A percentile compares a stretch with the other conserved stretches of the same genome.
Conservation (phyloP, 1,139 yeast genomes). For the Blastobotrys ciferrii region DNA sequence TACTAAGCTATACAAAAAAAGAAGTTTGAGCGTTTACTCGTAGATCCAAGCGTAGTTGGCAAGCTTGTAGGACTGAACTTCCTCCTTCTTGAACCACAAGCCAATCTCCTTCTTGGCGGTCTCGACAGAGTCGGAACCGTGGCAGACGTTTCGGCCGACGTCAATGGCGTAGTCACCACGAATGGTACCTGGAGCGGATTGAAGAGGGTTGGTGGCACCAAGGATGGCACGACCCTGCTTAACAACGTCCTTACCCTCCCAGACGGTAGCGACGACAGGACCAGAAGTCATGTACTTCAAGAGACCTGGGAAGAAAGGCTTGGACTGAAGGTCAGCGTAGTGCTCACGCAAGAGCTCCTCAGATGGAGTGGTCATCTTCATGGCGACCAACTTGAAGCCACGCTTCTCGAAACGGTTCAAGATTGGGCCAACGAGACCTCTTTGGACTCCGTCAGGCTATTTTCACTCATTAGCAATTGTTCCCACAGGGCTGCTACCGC, state of each 20-base stretch:
- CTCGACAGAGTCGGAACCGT: constrained; percentile 99
- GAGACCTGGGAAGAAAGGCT: constrained; percentile 95
- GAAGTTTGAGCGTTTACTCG: constrained; percentile 53
- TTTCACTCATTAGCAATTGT: neutral
- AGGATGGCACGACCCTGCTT: constrained; percentile 96
- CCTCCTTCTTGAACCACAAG: constrained; percentile 98
- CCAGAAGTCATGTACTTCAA: constrained; percentile 97
- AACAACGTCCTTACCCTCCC: constrained; percentile 99
- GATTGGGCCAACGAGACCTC: constrained; percentile 91
- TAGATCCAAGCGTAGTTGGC: constrained; percentile 85
- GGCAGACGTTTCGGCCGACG: constrained; percentile 98
- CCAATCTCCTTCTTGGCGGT: constrained; percentile 93
- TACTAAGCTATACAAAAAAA: neutral
- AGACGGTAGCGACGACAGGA: constrained; percentile 97
- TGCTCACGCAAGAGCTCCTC: constrained; percentile 88
- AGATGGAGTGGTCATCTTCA: constrained; percentile 86
- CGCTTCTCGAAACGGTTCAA: constrained; percentile 93
- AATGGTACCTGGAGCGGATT: constrained; percentile 98
- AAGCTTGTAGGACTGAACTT: constrained; percentile 88
- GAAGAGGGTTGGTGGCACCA: constrained; percentile 99
- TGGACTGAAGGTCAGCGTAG: constrained; percentile 90
- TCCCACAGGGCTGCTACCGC: neutral
- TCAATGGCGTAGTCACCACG: constrained; percentile 87
- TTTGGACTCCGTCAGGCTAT: constrained; percentile 98
- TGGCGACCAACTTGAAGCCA: constrained; percentile 96